Conservation (phyloP, 2,329 filamentous ascomycete genomes). For the Aspergillus phoenicis region DNA sequence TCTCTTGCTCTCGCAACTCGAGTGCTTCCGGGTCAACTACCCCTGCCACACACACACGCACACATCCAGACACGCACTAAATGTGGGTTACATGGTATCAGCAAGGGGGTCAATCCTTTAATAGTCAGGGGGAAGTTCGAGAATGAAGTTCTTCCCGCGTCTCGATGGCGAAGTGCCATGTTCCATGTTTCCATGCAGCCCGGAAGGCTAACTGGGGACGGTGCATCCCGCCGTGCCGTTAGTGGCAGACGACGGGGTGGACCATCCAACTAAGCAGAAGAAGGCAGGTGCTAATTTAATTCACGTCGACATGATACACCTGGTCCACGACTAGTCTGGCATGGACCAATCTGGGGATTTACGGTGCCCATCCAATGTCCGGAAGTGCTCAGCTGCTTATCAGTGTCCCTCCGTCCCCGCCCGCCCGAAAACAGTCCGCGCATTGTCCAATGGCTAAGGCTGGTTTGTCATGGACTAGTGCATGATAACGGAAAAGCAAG, state of each 20-base stretch:
- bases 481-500: background rate
- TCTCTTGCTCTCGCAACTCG: background rate
- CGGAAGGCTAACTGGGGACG: background rate
- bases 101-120: background rate
- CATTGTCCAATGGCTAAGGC: background rate
- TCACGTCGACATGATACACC: background rate
- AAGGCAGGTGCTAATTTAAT: background rate
- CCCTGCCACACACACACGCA: background rate
- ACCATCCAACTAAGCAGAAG: background rate
- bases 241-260: background rate
- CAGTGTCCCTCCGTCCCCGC: background rate
- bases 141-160: background rate
- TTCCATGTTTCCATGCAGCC: background rate
- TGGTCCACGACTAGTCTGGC: no score
- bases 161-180: background rate
- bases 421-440: background rate
- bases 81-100: background rate
- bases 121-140: background rate
- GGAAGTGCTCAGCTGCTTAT: background rate
- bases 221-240: background rate
- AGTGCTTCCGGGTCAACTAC: background rate
- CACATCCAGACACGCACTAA: no score
- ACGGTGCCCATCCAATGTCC: no score
- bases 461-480: background rate
- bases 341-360: background rate